These are phyloP conservation scores for Penicillium coffeae DNA, from an alignment of 495 filamentous ascomycete species.

Conservation along the genomic window DNA sequence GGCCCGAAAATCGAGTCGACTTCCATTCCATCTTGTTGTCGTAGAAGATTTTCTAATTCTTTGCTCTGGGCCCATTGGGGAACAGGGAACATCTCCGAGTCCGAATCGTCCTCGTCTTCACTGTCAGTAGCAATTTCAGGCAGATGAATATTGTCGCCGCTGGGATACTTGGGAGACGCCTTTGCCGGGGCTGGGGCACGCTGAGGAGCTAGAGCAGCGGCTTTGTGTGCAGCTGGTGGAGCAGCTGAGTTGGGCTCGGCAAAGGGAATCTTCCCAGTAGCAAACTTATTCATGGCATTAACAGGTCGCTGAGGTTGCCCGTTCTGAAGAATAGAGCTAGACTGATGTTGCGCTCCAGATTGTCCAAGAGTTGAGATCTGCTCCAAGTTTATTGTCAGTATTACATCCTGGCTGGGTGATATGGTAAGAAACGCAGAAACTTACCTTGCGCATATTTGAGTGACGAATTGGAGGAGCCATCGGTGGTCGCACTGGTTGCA, in stretches of 20 bases:
- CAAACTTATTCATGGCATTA: slow-evolving; percentile 72
- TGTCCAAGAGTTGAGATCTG: slow-evolving; percentile 61
- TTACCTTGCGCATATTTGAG: slow-evolving; percentile 72
- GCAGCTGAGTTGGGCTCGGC: slow-evolving; percentile 60
- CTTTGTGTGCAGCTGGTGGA: slow-evolving; percentile 52
- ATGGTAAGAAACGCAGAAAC: slow-evolving; percentile 11
- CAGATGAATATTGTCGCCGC: slow-evolving; percentile 76
- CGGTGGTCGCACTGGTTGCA: slow-evolving; percentile 47
- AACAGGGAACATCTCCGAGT: slow-evolving; percentile 55
- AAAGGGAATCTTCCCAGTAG: slow-evolving; percentile 86
- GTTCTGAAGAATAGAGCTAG: slow-evolving; percentile 36
- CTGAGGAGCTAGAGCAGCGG: slow-evolving; percentile 39
- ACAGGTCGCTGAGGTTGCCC: slow-evolving; percentile 52
- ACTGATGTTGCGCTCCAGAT: slow-evolving; percentile 43
- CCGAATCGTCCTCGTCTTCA: slow-evolving; percentile 69
- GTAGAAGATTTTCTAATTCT: slow-evolving; percentile 63
- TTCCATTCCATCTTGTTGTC: slow-evolving; percentile 75
- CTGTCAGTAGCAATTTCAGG: slow-evolving; percentile 87
- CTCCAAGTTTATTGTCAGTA: neutral
- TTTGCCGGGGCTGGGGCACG: slow-evolving; percentile 49
- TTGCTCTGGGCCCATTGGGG: slow-evolving; percentile 85
- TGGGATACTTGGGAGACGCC: slow-evolving; percentile 73
- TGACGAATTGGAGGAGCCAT: slow-evolving; percentile 82
- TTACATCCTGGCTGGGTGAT: neutral
- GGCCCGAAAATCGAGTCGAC: slow-evolving; percentile 87